phyloP scores from a whole-genome alignment of 805 yeast species.

The Yarrowia sp. region DNA sequence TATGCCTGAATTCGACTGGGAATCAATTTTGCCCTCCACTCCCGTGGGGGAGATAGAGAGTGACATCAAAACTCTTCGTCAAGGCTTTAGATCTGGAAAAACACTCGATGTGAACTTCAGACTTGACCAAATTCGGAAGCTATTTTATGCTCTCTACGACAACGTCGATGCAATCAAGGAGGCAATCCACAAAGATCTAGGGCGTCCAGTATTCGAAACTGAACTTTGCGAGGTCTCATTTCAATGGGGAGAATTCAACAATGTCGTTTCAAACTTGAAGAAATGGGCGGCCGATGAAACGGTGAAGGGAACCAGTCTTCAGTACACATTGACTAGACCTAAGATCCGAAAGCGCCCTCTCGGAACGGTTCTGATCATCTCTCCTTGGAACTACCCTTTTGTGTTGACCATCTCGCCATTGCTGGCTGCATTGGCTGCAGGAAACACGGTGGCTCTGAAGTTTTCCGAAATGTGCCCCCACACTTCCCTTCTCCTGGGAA shows the following conservation, averaged over 20 bases:
- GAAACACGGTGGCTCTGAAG: conserved; percentile 73
- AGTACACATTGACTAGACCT: conserved; percentile 33
- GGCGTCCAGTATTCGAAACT: conserved; percentile 63
- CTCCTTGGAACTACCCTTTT: conserved; percentile 80
- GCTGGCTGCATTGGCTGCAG: conserved; percentile 77
- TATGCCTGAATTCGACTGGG: conserved; percentile 3
- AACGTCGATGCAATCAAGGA: conserved; percentile 51
- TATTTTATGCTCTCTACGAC: conserved; percentile 65
- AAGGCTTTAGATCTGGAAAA: conserved; percentile 47
- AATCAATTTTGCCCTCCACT: background rate
- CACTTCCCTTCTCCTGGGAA: conserved; percentile 54
- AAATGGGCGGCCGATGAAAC: conserved; percentile 57
- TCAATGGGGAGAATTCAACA: conserved; percentile 53
- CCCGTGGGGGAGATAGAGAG: background rate
- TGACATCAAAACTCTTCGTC: conserved; percentile 27
- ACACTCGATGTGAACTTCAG: conserved; percentile 54
- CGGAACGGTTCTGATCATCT: conserved; percentile 69
- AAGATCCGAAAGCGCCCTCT: conserved; percentile 38
- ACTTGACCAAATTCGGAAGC: conserved; percentile 59
- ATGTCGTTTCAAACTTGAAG: conserved; percentile 57
- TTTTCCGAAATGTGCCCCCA: conserved; percentile 69
- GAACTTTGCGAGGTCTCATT: conserved; percentile 54
- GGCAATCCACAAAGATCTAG: conserved; percentile 66
- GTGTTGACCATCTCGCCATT: conserved; percentile 61
- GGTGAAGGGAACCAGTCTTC: conserved; percentile 28